Evolutionary conservation across 2,329 filamentous ascomycete genomes (phyloP), one percentile per base, ranked within the genome.

Genomic region (Hypoxylon sp.): DNA sequence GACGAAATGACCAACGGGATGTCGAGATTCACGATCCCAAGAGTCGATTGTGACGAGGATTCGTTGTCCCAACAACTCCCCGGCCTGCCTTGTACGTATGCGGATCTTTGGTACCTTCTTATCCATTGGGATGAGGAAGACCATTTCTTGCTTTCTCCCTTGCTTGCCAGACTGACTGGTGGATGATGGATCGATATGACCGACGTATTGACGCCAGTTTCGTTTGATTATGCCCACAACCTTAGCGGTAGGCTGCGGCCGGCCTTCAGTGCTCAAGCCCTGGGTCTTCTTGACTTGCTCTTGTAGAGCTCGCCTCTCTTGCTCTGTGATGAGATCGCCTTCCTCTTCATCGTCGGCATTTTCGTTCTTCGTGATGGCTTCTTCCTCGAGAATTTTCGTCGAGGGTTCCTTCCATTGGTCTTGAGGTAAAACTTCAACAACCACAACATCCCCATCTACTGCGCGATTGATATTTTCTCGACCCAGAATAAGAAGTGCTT

Each of bases 181-280:
- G 1, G 94, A 97, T 10, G 92, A 93, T 55, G 91, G 90, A 78
- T 99, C 96, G 63, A 99, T 91, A 77, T 98, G 94, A 1, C 96
- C 96, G 68, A 99, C 96, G 74, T 98, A 98, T 80, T 98, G 97
- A 67, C 96, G 88, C 96, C 96, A 99, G 80, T 98, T 98, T 57
- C 96, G 90, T 82, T 97, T 98, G 78, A 97, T 89, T 24, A 98
- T 87, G 52, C 96, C 96, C 5, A 98, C 94, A 11, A 99, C 92
- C 78, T 88, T 93, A 26, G 95, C 96, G 5, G 96, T 98, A 5
- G 96, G 96, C 75, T 98, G 94, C 2, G 93, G 89, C 54, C 90
- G 89, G 48, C 91, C 91, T 80, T 98, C 94, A 0, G 87, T 87
- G 59, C 84, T 89, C 76, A 91, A 91, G 57, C 90, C 91, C 74